Evolutionary conservation across 1,284 basidiomycete species (phyloP).

Genomic region (Microstroma glucosiphilum): DNA sequence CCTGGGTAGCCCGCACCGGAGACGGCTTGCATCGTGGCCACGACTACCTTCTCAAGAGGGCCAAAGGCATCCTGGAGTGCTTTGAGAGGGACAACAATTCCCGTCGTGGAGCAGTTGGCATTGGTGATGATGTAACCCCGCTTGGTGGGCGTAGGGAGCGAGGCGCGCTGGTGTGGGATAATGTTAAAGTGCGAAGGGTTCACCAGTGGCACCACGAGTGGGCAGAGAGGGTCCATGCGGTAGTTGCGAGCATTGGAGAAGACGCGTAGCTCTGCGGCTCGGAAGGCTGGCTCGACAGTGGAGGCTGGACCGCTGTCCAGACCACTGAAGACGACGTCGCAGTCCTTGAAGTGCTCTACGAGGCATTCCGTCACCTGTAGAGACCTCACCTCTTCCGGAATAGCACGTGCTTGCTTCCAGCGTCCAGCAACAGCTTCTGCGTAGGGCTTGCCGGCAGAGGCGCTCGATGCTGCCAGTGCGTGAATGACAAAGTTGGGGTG

Average conservation of each 20-base stretch:
- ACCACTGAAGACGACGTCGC: conserved; percentile 86
- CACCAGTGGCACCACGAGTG: conserved; percentile 92
- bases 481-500: conserved; percentile 89
- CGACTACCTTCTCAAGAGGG: conserved; percentile 78
- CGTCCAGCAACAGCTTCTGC: conserved; percentile 60
- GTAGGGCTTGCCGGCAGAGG: conserved; percentile 84
- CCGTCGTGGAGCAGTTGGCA: conserved; percentile 97
- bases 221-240: conserved; percentile 86
- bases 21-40: conserved; percentile 96
- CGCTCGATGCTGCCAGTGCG: conserved; percentile 78
- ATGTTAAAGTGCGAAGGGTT: conserved; percentile 83
- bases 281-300: conserved; percentile 83
- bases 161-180: conserved; percentile 68
- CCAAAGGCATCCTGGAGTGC: conserved; percentile 90
- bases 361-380: conserved; percentile 73
- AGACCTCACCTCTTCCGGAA: conserved; percentile 65
- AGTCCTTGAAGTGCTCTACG: conserved; percentile 71
- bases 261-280: conserved; percentile 78
- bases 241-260: conserved; percentile 99
- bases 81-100: conserved; percentile 80
- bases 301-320: conserved; percentile 90
- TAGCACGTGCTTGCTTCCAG: conserved; percentile 83
- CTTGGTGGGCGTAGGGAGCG: conserved; percentile 57
- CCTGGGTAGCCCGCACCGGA: conserved; percentile 96
- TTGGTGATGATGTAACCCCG: conserved; percentile 97